Evolutionary conservation across 768 basidiomycete species (phyloP), one percentile per base, ranked within the genome.

Genomic region (Candolleomyces aberdarensis): DNA sequence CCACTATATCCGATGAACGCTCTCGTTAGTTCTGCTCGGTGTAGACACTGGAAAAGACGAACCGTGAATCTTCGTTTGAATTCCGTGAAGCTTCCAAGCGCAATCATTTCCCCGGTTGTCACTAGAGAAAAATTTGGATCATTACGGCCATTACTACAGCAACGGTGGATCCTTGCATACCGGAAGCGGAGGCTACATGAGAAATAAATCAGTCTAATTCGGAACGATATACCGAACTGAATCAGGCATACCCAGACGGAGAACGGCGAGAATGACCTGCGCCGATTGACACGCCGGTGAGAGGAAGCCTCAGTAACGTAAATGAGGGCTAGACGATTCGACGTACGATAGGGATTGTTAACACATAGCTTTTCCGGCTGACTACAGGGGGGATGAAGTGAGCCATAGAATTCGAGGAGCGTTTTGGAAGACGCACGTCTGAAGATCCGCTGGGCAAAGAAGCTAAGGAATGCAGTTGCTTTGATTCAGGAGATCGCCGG

Each of bases 381-480:
- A 79, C 77, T 79, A 51, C 14, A 36, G 9, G 48, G 26, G n/a
- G 26, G 56, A 36, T 36, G 13, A 7, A 36, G 44, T 46, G 40
- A 31, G 13, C 31, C 39, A 14, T 4, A 22, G 14, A 3, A 5
- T 8, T 29, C 47, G 5, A 15, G 36, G 2, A 6, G 48, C n/a
- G n/a, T 4, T 17, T 17, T 39, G 22, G 26, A 7, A 32, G 46
- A 70, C 78, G 56, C 60, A 80, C 78, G 64, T 66, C 68, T 71
- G 60, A 72, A 75, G 31, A 80, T 76, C 8, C 78, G 65, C 44
- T 73, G 71, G 11, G 75, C 73, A 46, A 76, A 76, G 68, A 76
- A 76, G 39, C 74, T 78, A 55, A 1, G 19, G 7, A 36, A 13
- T 29, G 14, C 41, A 43, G 5, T 50, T 11, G 1, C 10, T 22